A percentile compares a stretch with the other conserved stretches of the same genome.
phyloP scores from a whole-genome alignment of 2,329 filamentous ascomycete genomes.

The Nectriaceae sp. region DNA sequence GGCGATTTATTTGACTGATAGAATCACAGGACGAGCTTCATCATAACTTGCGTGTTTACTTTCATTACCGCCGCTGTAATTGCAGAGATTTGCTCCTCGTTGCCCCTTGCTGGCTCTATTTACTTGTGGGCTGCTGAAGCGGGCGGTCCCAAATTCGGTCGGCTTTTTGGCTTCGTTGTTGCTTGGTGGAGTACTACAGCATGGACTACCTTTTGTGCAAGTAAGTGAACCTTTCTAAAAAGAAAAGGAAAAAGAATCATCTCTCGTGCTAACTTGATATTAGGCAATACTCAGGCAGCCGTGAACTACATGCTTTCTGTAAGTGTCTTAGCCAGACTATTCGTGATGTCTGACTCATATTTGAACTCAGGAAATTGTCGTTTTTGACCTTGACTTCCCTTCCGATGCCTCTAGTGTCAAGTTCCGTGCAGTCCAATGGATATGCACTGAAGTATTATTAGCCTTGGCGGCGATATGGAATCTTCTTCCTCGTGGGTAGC shows the following conservation, averaged over 20 bases:
- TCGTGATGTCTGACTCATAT: neutral
- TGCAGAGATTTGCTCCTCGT: constrained; percentile 61
- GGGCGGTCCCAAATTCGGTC: constrained; percentile 55
- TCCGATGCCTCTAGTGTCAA: constrained; percentile 54
- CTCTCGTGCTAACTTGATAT: neutral
- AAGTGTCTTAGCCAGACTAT: constrained; percentile 15
- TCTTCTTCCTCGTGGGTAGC: constrained; percentile 49
- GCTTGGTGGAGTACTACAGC: constrained; percentile 65
- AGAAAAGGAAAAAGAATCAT: neutral
- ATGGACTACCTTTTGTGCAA: constrained; percentile 61
- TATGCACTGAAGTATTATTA: constrained; percentile 53
- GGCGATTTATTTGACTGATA: constrained; percentile 1
- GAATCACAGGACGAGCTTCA: constrained; percentile 54
- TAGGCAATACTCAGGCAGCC: constrained; percentile 51
- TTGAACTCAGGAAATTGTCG: constrained; percentile 50
- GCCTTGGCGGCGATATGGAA: constrained; percentile 52
- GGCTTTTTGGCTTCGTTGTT: constrained; percentile 61
- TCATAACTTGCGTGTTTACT: constrained; percentile 60
- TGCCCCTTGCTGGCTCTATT: constrained; percentile 60
- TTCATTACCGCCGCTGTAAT: constrained; percentile 63
- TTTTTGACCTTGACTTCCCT: constrained; percentile 57
- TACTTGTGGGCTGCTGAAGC: constrained; percentile 64
- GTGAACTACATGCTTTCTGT: constrained; percentile 56
- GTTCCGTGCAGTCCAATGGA: constrained; percentile 63
- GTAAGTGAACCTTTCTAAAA: constrained; percentile 27